Percentiles rank a stretch among this genome's conserved stretches.
Evolutionary conservation across 805 yeast genomes (phyloP).

Genomic region (Zygoascus ofunaensis): DNA sequence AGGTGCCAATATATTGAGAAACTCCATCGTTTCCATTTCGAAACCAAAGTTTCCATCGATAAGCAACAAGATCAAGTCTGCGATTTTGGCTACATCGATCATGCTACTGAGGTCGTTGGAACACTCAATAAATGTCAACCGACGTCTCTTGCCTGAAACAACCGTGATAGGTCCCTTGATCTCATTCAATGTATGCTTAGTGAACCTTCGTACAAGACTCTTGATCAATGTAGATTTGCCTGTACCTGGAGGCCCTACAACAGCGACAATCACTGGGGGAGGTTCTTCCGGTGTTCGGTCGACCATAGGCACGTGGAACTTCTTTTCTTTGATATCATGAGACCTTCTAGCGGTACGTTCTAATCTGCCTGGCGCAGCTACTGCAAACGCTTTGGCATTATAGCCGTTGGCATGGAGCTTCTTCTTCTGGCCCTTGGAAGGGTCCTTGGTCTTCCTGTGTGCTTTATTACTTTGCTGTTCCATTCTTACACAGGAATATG

Average conservation of each 20-base stretch:
- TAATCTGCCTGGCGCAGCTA: constrained; percentile 75
- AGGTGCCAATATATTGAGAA: constrained; percentile 88
- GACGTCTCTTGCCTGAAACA: constrained; percentile 87
- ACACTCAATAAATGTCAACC: constrained; percentile 89
- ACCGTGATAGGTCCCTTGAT: constrained; percentile 95
- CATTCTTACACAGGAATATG: constrained; percentile 4
- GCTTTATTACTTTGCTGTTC: constrained; percentile 68
- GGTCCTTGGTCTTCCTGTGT: constrained; percentile 53
- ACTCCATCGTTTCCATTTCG: constrained; percentile 99
- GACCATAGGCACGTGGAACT: constrained; percentile 93
- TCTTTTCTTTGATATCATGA: constrained; percentile 71
- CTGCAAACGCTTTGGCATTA: constrained; percentile 78
- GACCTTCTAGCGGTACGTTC: constrained; percentile 77
- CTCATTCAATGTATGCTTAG: constrained; percentile 79
- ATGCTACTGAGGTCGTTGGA: constrained; percentile 87
- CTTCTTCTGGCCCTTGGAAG: constrained; percentile 50
- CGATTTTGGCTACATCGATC: constrained; percentile 93
- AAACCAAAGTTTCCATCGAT: constrained; percentile 97
- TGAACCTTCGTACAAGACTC: constrained; percentile 75
- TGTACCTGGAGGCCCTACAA: constrained; percentile 98
- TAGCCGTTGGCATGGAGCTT: constrained; percentile 81
- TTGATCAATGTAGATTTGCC: constrained; percentile 92
- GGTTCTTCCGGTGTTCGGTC: constrained; percentile 97
- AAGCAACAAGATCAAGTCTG: constrained; percentile 80
- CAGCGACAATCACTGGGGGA: constrained; percentile 92